Conservation (phyloP, 352 stramenopile species). For the Ochromonadaceae sp. region DNA sequence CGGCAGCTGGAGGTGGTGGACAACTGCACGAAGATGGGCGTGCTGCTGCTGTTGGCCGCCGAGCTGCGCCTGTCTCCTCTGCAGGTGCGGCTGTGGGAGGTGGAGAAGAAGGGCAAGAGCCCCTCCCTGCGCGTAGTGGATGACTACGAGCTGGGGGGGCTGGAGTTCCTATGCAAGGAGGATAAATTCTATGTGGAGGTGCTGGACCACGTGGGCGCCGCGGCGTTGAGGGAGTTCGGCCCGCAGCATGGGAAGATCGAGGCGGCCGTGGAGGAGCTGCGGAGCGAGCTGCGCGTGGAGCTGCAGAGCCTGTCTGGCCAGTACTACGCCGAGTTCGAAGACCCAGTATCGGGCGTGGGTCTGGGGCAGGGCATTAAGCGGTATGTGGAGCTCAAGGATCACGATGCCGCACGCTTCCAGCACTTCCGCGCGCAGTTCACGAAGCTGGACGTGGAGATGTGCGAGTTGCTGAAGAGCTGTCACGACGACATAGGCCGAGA, state of each 20-base stretch:
- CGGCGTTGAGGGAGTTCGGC: neutral
- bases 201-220: neutral
- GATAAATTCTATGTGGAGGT: neutral
- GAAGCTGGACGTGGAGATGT: neutral
- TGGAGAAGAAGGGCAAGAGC: no score
- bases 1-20: neutral
- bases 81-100: neutral
- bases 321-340: neutral
- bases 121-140: no score
- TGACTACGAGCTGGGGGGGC: neutral
- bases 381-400: no score
- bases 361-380: no score
- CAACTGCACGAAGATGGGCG: neutral
- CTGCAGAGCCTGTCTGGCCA: neutral
- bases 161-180: neutral
- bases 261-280: neutral
- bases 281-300: no score
- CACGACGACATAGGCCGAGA: neutral
- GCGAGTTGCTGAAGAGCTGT: neutral
- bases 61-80: neutral
- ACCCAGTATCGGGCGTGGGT: neutral
- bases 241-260: neutral
- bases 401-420: no score
- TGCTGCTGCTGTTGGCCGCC: neutral
- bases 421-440: neutral